Evolutionary conservation across 2,329 filamentous ascomycete genomes (phyloP).

Genomic region (Didymella glomerata): DNA sequence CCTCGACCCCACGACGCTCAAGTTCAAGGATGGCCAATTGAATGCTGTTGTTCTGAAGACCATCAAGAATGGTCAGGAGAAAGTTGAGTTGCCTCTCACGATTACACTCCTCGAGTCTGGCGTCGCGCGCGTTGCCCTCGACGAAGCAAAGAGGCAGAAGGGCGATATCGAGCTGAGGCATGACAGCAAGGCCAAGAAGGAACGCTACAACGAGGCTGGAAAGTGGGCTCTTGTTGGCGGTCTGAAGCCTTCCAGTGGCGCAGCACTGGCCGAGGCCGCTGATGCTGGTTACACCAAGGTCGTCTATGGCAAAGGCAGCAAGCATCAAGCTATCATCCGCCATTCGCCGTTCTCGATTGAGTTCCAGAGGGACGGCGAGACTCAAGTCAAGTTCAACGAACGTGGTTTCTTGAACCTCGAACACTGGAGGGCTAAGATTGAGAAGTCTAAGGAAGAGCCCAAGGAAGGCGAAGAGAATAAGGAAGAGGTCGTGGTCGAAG

Average conservation of each 20-base stretch:
- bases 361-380: constrained; percentile 82
- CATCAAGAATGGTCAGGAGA: constrained; percentile 69
- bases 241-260: constrained; percentile 73
- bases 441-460: constrained; percentile 63
- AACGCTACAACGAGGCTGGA: constrained; percentile 91
- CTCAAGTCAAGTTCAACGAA: constrained; percentile 88
- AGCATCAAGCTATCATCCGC: constrained; percentile 82
- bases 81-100: constrained; percentile 80
- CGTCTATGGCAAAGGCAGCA: constrained; percentile 77
- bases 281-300: constrained; percentile 74
- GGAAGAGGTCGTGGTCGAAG: constrained; percentile 55
- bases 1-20: constrained; percentile 74
- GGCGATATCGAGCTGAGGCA: constrained; percentile 89
- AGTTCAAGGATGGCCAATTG: constrained; percentile 81
- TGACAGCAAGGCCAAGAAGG: constrained; percentile 83
- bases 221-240: constrained; percentile 88
- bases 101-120: constrained; percentile 91
- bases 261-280: constrained; percentile 71
- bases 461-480: constrained; percentile 57
- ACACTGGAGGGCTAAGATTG: constrained; percentile 91
- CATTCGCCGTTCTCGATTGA: constrained; percentile 85
- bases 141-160: constrained; percentile 89
- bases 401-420: constrained; percentile 91
- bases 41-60: constrained; percentile 84
- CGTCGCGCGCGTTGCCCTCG: constrained; percentile 83